phyloP scores from a whole-genome alignment of 345 rosid species.

The Eucalyptus camaldulensis region DNA sequence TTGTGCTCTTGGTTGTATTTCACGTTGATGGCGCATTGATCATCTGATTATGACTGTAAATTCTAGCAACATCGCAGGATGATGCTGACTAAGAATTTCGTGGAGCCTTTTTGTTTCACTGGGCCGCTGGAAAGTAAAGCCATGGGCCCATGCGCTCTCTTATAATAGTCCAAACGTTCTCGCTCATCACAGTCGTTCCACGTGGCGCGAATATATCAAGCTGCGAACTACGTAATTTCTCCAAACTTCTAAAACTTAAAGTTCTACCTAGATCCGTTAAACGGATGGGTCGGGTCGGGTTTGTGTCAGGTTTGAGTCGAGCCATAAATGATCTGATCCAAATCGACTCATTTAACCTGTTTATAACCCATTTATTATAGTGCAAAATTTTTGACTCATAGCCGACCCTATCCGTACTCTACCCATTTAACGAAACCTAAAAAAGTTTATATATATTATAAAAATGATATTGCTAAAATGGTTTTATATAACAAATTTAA shows the following conservation, averaged over 20 bases:
- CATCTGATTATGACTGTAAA: neutral
- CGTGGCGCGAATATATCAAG: neutral
- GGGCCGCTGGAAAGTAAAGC: neutral
- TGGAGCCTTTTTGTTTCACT: neutral
- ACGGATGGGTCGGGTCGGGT: too few relatives aligned
- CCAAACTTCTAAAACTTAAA: neutral
- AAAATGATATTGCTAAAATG: too few relatives aligned
- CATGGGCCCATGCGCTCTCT: neutral
- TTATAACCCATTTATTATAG: too few relatives aligned
- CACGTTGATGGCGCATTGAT: neutral
- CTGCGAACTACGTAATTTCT: neutral
- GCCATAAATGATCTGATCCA: too few relatives aligned
- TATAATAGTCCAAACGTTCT: neutral
- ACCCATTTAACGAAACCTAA: too few relatives aligned
- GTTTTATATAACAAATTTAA: too few relatives aligned
- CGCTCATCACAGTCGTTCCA: neutral
- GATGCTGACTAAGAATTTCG: neutral
- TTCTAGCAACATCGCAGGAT: neutral
- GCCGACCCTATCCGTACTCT: too few relatives aligned
- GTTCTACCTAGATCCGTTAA: too few relatives aligned
- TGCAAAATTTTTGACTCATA: too few relatives aligned
- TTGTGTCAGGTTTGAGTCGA: too few relatives aligned
- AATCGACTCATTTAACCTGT: too few relatives aligned
- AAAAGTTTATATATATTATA: too few relatives aligned
- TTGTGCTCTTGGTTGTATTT: neutral